Evolutionary conservation across 2,329 filamentous ascomycete genomes (phyloP), one percentile per base, ranked within the genome.

Genomic region (Aciculosporium take): DNA sequence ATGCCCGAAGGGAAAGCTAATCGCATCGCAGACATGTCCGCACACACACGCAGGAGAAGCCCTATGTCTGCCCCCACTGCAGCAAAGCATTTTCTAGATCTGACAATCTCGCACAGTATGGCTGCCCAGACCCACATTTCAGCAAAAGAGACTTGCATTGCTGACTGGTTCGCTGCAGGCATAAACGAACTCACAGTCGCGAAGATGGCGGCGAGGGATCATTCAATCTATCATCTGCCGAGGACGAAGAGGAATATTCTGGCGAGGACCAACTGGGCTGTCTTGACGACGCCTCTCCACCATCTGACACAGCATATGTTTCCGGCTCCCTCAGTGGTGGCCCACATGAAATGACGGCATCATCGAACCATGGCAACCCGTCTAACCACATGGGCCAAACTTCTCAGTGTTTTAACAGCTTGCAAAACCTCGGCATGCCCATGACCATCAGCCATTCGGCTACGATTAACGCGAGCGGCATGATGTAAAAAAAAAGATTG

Each of bases 1-100:
- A n/a, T n/a, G n/a, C n/a, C n/a, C n/a, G n/a, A n/a, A 15, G 13
- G 9, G 3, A 24, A 37, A 27, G 10, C 42, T 44, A 41, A 44
- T 31, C 2, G n/a, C n/a, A 4, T 25, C 23, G 61, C 74, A 94
- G 88, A 74, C 91, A 98, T 69, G 91, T 98, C 63, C 84, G 91
- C 67, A 98, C 91, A 57, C 91, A 98, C 72, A 98, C 91, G 43
- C 91, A 98, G 72, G 91, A 98, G 72, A 85, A 89, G 67, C 91
- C 91, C 53, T 98, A 98, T 66, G 81, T 93, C 59, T 98, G 91
- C 76, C 84, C 84, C 53, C 81, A 94, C 64, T 98, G 91, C 77
- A 94, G 84, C 74, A 96, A 96, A 72, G 89, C 89, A 51, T 98
- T 98, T 65, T 96, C 91, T 45, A 76, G 91, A 66, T 96, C 89